Percentiles rank a stretch among this genome's conserved stretches.
Evolutionary conservation across 257 asterid species (phyloP).

Genomic region (Leonotis leonurus): DNA sequence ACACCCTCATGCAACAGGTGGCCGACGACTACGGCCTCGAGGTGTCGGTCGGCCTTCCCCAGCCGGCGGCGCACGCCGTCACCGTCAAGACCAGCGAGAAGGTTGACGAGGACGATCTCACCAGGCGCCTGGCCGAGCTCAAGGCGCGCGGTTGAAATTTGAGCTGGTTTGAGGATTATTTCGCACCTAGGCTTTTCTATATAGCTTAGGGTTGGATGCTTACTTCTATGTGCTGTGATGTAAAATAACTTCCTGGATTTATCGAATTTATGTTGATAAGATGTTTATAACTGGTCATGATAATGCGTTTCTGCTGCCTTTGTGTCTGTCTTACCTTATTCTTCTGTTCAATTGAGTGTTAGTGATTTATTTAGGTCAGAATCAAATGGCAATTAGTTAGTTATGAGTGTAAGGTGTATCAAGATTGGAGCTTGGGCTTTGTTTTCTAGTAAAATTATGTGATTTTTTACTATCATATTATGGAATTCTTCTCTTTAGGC

Average conservation of each 20-base stretch:
- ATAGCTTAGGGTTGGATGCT: background rate
- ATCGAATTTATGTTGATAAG: background rate
- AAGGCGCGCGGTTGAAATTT: slow-evolving; percentile 74
- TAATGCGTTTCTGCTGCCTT: background rate
- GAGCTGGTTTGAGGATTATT: background rate
- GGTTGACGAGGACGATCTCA: slow-evolving; percentile 81
- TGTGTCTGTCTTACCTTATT: background rate
- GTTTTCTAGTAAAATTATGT: no score
- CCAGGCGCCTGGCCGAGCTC: slow-evolving; percentile 94
- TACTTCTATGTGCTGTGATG: background rate
- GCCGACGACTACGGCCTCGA: slow-evolving; percentile 96
- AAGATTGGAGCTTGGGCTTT: no score
- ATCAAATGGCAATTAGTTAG: no score
- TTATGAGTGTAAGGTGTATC: no score
- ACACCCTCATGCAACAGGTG: slow-evolving; percentile 91
- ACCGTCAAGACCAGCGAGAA: slow-evolving; percentile 52
- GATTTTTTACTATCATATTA: no score
- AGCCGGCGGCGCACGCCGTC: slow-evolving; percentile 72
- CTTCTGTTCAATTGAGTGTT: background rate
- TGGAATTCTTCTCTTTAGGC: background rate
- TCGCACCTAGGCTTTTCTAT: slow-evolving; percentile 4
- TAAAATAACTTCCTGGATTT: slow-evolving; percentile 1
- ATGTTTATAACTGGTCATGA: slow-evolving; percentile 21
- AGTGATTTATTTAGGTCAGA: background rate
- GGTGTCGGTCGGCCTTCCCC: slow-evolving; percentile 94